Evolutionary conservation across 164 flowering plant genomes (phyloP).

Genomic region (Magnolia changhungtana): DNA sequence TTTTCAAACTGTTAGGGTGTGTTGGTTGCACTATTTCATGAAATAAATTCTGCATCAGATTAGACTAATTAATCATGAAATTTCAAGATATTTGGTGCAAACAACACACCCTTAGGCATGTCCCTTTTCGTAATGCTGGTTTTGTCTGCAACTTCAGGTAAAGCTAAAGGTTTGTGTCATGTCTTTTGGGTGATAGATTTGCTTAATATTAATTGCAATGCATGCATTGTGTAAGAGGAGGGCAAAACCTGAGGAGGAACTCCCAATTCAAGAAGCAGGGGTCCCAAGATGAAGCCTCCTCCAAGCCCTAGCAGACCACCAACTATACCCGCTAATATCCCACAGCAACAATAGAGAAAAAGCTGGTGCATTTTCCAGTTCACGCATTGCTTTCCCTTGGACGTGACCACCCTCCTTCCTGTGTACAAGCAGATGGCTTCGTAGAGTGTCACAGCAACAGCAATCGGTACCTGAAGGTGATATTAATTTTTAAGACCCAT

Average conservation of each 20-base stretch:
- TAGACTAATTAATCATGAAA: too few species aligned
- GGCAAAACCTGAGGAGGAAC: conserved; percentile 50
- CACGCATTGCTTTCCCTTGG: conserved; percentile 30
- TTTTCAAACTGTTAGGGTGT: too few species aligned
- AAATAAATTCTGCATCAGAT: too few species aligned
- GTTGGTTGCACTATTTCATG: too few species aligned
- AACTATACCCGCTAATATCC: conserved; percentile 45
- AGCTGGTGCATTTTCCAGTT: conserved; percentile 31
- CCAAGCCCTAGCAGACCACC: conserved; percentile 57
- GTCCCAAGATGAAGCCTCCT: conserved; percentile 52
- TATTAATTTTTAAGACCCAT: neutral
- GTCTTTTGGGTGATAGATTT: too few species aligned
- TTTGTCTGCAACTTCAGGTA: too few species aligned
- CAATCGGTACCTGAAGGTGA: conserved; percentile 50
- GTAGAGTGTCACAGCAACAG: conserved; percentile 44
- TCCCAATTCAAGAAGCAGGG: conserved; percentile 46
- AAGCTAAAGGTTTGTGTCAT: too few species aligned
- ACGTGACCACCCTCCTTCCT: conserved; percentile 36
- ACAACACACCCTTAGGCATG: too few species aligned
- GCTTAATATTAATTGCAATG: too few species aligned
- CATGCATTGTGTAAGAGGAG: too few species aligned
- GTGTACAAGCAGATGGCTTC: conserved; percentile 43
- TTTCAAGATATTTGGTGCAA: too few species aligned
- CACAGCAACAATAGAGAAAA: conserved; percentile 34
- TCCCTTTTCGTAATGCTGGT: too few species aligned